Percentiles rank a stretch among this genome's conserved stretches.
phyloP scores from a whole-genome alignment of 805 yeast species.

The Cyberlindnera japonica region DNA sequence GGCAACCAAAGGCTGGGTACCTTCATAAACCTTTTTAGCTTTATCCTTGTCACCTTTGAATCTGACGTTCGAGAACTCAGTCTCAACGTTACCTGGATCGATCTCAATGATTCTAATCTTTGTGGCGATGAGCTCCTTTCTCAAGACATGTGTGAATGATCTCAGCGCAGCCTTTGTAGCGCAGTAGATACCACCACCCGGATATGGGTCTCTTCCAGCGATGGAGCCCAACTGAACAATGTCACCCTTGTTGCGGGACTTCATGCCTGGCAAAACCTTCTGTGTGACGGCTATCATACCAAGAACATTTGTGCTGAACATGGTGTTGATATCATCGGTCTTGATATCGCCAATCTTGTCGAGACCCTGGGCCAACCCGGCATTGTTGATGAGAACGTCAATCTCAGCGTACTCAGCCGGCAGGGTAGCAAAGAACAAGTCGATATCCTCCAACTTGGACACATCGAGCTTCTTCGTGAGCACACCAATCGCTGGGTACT shows the following conservation, averaged over 20 bases:
- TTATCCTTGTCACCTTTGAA: constrained; percentile 52
- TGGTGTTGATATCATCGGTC: constrained; percentile 58
- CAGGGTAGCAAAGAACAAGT: constrained; percentile 45
- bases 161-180: constrained; percentile 74
- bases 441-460: constrained; percentile 47
- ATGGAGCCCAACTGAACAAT: constrained; percentile 73
- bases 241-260: constrained; percentile 65
- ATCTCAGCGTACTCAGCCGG: constrained; percentile 58
- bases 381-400: constrained; percentile 67
- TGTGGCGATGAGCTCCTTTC: constrained; percentile 72
- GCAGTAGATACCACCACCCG: constrained; percentile 77
- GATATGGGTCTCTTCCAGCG: constrained; percentile 81
- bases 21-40: constrained; percentile 55
- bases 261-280: constrained; percentile 66
- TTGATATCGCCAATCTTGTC: constrained; percentile 75
- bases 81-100: constrained; percentile 68
- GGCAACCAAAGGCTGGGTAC: constrained; percentile 54
- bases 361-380: constrained; percentile 77
- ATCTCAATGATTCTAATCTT: constrained; percentile 61
- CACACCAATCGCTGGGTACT: constrained; percentile 47
- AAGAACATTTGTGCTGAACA: constrained; percentile 85
- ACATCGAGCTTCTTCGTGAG: constrained; percentile 53
- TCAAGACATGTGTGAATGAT: constrained; percentile 63
- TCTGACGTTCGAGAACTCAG: constrained; percentile 60
- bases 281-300: constrained; percentile 86